Evolutionary conservation across 202 grass and related monocot species (phyloP), one percentile per base, ranked within the genome.

Genomic region (Schoenoplectus triqueter): DNA sequence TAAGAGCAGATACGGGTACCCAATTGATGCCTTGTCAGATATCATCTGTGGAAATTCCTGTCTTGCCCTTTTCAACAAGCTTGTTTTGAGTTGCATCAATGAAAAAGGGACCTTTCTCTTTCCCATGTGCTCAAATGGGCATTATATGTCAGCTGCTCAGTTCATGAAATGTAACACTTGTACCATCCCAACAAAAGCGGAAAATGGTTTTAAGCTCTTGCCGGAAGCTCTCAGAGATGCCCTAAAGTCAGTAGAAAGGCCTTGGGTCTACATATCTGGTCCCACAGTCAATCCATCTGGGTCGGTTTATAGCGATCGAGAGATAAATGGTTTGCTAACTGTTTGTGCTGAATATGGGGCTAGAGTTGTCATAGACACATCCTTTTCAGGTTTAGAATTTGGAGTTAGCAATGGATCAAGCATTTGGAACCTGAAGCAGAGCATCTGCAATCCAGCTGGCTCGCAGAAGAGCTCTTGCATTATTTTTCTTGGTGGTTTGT

Each of bases 221-320:
- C 87, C 96, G 19, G 82, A 82, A 48, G 63, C 68, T 84, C 84
- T 95, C 80, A 86, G 84, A 84, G 86, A 78, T 52, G 75, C 90
- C 15, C 84, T 99, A 51, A 85, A 88, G 84, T 87, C 84, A 5
- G 86, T 94, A 69, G 86, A 87, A 82, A 88, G 47, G 74, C 93
- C 96, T 15, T 99, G 96, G 96, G 89, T 99, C 31, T 99, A 95
- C 78, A 88, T 99, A 31, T 95, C 78, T n/a, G 96, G 93, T 10
- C 96, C 96, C 81, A 99, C 96, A 68, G 80, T 95, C 64, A 95
- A 91, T 78, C 96, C 96, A 82, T 95, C 90, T 61, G 96, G 96
- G 63, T 92, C 89, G 51, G 66, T 99, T 80, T 99, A 99, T 88
- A 94, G 88, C 21, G 80, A 95, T 66, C 73, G 11, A 42, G 93